Percentiles rank a stretch among this genome's conserved stretches.
phyloP scores from a whole-genome alignment of 345 rosid genomes.

The Camelina sativa region DNA sequence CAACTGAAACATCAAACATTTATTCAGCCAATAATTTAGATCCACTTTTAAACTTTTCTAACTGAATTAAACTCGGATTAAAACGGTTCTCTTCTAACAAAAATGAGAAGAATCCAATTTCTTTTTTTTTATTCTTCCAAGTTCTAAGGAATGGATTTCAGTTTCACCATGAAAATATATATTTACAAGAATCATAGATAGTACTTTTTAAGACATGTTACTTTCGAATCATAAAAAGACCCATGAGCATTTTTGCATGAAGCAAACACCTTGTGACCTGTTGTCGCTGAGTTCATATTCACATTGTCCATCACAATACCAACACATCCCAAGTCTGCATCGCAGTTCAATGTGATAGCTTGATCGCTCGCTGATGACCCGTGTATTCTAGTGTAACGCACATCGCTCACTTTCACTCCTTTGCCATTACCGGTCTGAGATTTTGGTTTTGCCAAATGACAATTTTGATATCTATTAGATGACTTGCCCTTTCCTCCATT shows the following conservation, averaged over 20 bases:
- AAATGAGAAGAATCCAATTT: conserved; percentile 4
- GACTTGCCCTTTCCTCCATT: background rate
- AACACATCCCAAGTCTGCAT: conserved; percentile 40
- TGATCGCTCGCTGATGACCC: conserved; percentile 46
- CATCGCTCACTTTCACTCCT: conserved; percentile 47
- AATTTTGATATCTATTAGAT: conserved; percentile 12
- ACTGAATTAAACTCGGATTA: background rate
- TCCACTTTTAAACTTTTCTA: background rate
- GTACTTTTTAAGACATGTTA: background rate
- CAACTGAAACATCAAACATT: background rate
- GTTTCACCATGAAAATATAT: background rate
- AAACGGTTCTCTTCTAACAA: background rate
- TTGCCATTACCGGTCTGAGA: background rate
- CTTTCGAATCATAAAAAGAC: background rate
- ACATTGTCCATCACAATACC: conserved; percentile 42
- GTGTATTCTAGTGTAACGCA: conserved; percentile 37
- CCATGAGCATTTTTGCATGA: conserved; percentile 42
- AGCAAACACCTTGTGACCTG: conserved; percentile 34
- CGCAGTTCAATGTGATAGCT: conserved; percentile 47
- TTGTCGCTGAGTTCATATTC: conserved; percentile 26
- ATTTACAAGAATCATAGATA: conserved; percentile 1
- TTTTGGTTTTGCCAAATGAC: conserved; percentile 1
- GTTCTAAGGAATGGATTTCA: background rate
- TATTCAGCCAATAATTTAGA: background rate
- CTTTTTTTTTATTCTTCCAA: background rate